Conservation (phyloP, 2,329 filamentous ascomycete genomes). For the Arthrobotrys sinensis region DNA sequence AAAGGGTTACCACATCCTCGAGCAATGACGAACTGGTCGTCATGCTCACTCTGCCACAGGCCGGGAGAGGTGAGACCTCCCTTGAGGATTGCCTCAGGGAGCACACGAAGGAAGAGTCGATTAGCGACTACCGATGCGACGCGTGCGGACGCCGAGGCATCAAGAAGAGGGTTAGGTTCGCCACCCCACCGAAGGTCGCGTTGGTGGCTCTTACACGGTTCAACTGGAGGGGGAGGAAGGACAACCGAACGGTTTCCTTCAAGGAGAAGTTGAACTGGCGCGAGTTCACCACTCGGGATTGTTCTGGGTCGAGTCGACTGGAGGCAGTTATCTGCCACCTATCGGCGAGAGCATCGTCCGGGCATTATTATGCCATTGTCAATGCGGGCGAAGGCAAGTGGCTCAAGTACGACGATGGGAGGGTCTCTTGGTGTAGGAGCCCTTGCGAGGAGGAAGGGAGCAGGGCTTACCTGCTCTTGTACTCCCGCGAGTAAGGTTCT, state of each 20-base stretch:
- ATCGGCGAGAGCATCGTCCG: slow-evolving; percentile 9
- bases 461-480: slow-evolving; percentile 46
- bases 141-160: slow-evolving; percentile 32
- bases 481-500: slow-evolving; percentile 4
- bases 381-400: slow-evolving; percentile 13
- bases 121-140: slow-evolving; percentile 45
- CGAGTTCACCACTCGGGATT: background rate
- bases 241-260: slow-evolving; percentile 43
- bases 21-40: slow-evolving; percentile 35
- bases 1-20: background rate
- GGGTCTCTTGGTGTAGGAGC: slow-evolving; percentile 10
- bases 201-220: slow-evolving; percentile 46
- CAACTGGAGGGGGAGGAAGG: slow-evolving; percentile 31
- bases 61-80: background rate
- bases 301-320: slow-evolving; percentile 27
- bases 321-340: slow-evolving; percentile 46
- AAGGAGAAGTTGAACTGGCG: slow-evolving; percentile 38
- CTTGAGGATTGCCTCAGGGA: slow-evolving; percentile 37
- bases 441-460: slow-evolving; percentile 21
- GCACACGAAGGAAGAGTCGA: slow-evolving; percentile 31
- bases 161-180: slow-evolving; percentile 38
- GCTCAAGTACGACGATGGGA: slow-evolving; percentile 48
- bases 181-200: slow-evolving; percentile 40
- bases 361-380: slow-evolving; percentile 43
- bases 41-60: slow-evolving; percentile 44